Evolutionary conservation across 495 filamentous ascomycete species (phyloP), one percentile per base, ranked within the genome.

Genomic region (Trichoderma virens): DNA sequence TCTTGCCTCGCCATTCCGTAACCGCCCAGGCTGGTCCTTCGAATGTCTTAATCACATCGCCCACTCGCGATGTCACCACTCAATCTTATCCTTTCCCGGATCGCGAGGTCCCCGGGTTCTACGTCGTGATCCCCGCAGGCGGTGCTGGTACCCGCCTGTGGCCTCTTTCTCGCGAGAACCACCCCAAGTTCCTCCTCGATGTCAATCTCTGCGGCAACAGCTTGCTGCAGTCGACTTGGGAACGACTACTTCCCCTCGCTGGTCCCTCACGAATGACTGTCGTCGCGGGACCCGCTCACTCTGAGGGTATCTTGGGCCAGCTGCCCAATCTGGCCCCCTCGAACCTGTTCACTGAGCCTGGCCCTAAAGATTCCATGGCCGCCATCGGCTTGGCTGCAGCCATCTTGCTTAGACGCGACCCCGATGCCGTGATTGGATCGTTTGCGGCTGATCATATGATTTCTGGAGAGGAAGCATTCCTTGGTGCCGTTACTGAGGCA

Each of bases 141-240:
- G 51, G 51, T 27, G 51, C 51, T 56, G 51, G 51, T 30, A 56
- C 51, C 25, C 51, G 51, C 27, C 51, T 56, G 23, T 56, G 51
- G 51, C 51, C 51, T 13, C 51, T 56, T 27, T 56, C 51, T 30
- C 51, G 51, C 23, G 51, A 56, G 51, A 56, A 56, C 27, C 51
- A 56, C 27, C 51, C 51, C 51, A 56, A 56, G 11, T 56, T 56
- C 8, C 51, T 56, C 51, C 51, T 56, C 25, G 51, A 56, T 30
- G 51, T 56, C 51, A 56, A 56, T 16, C 51, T 56, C 25, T 56
- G 51, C 51, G 51, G 51, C 51, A 56, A 56, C 25, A 56, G 51
- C 30, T 25, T 56, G 51, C 25, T 56, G 23, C 51, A 56, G 51
- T 56, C 51, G 25, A 56, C 51, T 4, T 56, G 51, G 51, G 51